phyloP scores from a whole-genome alignment of 495 filamentous ascomycete species.

The Corynascus novoguineensis region DNA sequence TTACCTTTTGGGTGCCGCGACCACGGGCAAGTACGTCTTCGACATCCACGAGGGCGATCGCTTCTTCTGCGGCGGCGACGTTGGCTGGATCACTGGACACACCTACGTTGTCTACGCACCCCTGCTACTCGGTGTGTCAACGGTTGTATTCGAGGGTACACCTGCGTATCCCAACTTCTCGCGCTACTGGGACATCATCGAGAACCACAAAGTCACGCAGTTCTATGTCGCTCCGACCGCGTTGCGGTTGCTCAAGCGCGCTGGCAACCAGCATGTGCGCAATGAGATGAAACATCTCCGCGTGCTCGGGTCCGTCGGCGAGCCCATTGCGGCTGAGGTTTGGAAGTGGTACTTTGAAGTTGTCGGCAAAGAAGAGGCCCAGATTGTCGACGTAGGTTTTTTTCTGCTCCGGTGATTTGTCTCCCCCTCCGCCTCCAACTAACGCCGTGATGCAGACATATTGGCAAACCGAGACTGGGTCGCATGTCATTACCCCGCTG shows the following conservation, averaged over 20 bases:
- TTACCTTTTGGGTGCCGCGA: constrained; percentile 86
- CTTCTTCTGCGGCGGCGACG: constrained; percentile 97
- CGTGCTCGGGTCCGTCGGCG: constrained; percentile 92
- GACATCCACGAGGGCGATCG: constrained; percentile 91
- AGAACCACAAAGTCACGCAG: constrained; percentile 89
- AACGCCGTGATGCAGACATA: constrained; percentile 65
- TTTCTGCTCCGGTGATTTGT: not conserved
- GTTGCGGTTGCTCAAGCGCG: constrained; percentile 86
- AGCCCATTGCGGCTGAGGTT: constrained; percentile 96
- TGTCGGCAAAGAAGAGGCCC: constrained; percentile 88
- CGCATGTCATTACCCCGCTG: constrained; percentile 78
- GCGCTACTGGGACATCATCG: constrained; percentile 97
- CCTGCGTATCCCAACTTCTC: constrained; percentile 97
- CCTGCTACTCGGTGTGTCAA: constrained; percentile 83
- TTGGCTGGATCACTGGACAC: constrained; percentile 99
- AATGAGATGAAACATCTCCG: constrained; percentile 82
- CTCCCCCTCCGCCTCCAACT: not conserved
- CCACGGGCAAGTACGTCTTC: constrained; percentile 97
- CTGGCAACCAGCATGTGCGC: constrained; percentile 86
- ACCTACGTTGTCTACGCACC: constrained; percentile 98
- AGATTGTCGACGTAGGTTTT: constrained; percentile 83
- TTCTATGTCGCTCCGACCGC: constrained; percentile 99
- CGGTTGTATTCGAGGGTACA: constrained; percentile 98
- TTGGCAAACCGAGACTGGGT: constrained; percentile 99
- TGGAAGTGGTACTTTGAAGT: constrained; percentile 99